These are phyloP conservation scores for Diversispora eburnea DNA, from an alignment of 192 early-diverging fungal species.

Conservation along the genomic window DNA sequence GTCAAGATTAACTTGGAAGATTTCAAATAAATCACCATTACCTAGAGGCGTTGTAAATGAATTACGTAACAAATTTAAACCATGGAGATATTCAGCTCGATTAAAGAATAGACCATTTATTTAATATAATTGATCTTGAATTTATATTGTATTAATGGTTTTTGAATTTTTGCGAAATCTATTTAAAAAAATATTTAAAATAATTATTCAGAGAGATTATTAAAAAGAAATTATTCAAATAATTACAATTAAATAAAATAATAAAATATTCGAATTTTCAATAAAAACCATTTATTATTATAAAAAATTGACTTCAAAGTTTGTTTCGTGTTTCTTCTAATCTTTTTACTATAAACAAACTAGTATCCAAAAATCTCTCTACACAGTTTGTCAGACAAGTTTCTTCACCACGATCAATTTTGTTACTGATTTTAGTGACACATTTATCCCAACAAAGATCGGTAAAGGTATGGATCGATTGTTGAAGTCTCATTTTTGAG, in stretches of 20 bases:
- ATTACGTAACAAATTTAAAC: conserved; percentile 1
- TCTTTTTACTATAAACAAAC: conserved; percentile 50
- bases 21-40: background rate
- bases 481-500: conserved; percentile 56
- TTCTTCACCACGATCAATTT: conserved; percentile 51
- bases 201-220: too few species aligned
- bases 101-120: conserved; percentile 10
- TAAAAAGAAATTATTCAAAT: too few species aligned
- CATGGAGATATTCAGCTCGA: conserved; percentile 3
- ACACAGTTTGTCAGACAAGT: conserved; percentile 58
- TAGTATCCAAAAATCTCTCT: conserved; percentile 59
- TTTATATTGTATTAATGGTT: background rate
- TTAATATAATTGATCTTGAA: background rate
- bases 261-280: too few species aligned
- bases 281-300: too few species aligned
- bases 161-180: too few species aligned
- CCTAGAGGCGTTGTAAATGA: background rate
- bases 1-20: background rate
- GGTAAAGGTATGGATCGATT: conserved; percentile 58
- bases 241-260: too few species aligned
- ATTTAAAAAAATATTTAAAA: too few species aligned
- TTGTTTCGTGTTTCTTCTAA: conserved; percentile 37
- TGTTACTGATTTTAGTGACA: conserved; percentile 53
- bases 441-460: conserved; percentile 71
- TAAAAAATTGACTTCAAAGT: too few species aligned